Conservation (phyloP, 2,329 filamentous ascomycete genomes). For the Exophiala oligosperma region DNA sequence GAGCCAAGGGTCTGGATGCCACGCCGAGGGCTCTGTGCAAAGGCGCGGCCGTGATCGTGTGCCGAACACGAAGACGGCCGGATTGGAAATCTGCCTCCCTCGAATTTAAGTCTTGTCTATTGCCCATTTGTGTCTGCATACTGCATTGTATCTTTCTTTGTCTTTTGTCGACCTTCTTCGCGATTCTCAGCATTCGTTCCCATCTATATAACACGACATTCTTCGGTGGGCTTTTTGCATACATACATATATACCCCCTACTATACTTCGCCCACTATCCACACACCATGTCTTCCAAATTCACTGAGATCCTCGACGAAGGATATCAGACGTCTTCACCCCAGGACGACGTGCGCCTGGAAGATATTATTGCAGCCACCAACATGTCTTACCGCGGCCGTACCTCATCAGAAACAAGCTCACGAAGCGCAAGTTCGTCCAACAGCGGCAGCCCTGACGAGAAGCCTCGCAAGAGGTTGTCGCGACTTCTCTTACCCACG, state of each 20-base stretch:
- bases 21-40: neutral
- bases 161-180: neutral
- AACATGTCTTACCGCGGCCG: conserved; percentile 30
- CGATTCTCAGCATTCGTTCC: conserved; percentile 1
- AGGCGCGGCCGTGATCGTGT: conserved; percentile 16
- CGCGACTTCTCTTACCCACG: conserved; percentile 9
- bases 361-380: conserved; percentile 44
- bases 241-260: neutral
- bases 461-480: conserved; percentile 23
- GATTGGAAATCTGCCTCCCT: conserved; percentile 2
- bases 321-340: conserved; percentile 37
- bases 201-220: neutral
- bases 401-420: conserved; percentile 37
- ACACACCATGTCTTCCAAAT: conserved; percentile 41
- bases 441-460: conserved; percentile 15
- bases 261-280: conserved; percentile 1
- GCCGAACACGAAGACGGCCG: conserved; percentile 14
- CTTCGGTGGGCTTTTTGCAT: neutral
- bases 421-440: conserved; percentile 36
- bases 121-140: neutral
- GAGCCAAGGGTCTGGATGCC: conserved; percentile 1
- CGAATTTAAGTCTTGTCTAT: neutral
- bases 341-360: conserved; percentile 43
- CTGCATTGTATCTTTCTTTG: neutral
- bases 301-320: conserved; percentile 45